Conservation (phyloP, 148 eudicot species). For the Tetragonia tetragonoides region DNA sequence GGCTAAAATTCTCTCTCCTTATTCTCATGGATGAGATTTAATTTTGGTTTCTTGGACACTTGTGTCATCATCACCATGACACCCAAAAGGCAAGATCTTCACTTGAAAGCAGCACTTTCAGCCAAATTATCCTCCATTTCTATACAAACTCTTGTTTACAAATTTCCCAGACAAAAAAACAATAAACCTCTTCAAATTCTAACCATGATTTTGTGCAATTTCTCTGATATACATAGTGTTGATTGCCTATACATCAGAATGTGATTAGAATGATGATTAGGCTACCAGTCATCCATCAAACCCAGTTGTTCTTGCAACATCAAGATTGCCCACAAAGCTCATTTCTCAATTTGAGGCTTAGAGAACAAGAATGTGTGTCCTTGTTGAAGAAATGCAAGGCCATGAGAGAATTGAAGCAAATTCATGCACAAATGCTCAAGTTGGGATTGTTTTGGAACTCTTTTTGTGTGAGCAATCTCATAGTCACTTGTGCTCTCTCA, state of each 20-base stretch:
- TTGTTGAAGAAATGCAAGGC: slow-evolving; percentile 45
- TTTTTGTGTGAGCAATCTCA: slow-evolving; percentile 43
- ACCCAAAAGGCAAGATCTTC: background rate
- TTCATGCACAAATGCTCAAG: slow-evolving; percentile 47
- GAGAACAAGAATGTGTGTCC: slow-evolving; percentile 53
- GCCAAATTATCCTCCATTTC: slow-evolving; percentile 7
- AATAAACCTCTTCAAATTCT: background rate
- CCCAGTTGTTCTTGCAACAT: slow-evolving; percentile 27
- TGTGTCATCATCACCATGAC: background rate
- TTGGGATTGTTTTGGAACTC: slow-evolving; percentile 43
- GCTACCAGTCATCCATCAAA: slow-evolving; percentile 35
- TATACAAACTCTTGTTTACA: background rate
- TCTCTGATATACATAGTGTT: background rate
- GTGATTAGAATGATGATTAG: slow-evolving; percentile 38
- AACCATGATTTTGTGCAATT: background rate
- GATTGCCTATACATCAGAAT: slow-evolving; percentile 1
- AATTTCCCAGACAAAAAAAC: background rate
- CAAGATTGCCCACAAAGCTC: slow-evolving; percentile 28
- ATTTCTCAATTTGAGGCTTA: slow-evolving; percentile 24
- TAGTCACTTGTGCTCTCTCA: slow-evolving; percentile 51
- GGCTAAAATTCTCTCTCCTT: slow-evolving; percentile 25
- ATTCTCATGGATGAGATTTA: slow-evolving; percentile 32
- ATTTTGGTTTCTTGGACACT: slow-evolving; percentile 8
- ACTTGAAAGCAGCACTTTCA: slow-evolving; percentile 10
- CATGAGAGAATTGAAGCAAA: slow-evolving; percentile 51